phyloP scores from a whole-genome alignment of 2,329 filamentous ascomycete species.

The Pestalotiopsis sp. region DNA sequence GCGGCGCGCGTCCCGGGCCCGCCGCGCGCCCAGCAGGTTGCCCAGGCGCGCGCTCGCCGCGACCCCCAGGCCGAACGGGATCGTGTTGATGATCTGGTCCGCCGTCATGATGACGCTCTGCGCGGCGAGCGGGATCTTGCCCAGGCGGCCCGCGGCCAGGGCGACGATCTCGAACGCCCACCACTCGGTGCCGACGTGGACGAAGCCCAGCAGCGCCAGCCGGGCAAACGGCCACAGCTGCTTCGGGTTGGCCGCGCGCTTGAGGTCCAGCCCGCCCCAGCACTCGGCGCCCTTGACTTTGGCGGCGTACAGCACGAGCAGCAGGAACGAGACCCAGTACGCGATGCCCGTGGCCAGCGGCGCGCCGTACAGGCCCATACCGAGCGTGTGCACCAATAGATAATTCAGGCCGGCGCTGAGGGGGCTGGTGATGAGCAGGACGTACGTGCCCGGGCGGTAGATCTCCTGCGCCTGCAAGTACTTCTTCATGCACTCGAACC shows the following conservation, averaged over 20 bases:
- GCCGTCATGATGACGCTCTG: constrained; percentile 91
- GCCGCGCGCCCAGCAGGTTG: constrained; percentile 74
- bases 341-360: constrained; percentile 82
- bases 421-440: constrained; percentile 80
- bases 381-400: constrained; percentile 73
- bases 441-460: constrained; percentile 83
- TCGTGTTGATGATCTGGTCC: constrained; percentile 82
- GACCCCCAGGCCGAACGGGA: constrained; percentile 85
- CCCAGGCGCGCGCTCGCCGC: constrained; percentile 78
- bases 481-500: constrained; percentile 85
- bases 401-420: constrained; percentile 82
- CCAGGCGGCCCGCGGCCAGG: constrained; percentile 77
- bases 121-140: constrained; percentile 77
- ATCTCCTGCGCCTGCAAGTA: constrained; percentile 83
- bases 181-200: constrained; percentile 91
- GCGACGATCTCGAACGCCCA: constrained; percentile 94
- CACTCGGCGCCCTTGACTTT: constrained; percentile 74
- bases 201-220: constrained; percentile 73
- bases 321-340: constrained; percentile 82
- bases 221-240: constrained; percentile 73
- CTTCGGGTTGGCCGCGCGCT: constrained; percentile 54
- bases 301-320: constrained; percentile 73
- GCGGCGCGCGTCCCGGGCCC: constrained; percentile 66
- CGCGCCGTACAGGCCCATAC: constrained; percentile 75
- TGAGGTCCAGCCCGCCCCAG: constrained; percentile 74